Conservation (phyloP, 2,329 filamentous ascomycete species). For the Curvularia sp. region DNA sequence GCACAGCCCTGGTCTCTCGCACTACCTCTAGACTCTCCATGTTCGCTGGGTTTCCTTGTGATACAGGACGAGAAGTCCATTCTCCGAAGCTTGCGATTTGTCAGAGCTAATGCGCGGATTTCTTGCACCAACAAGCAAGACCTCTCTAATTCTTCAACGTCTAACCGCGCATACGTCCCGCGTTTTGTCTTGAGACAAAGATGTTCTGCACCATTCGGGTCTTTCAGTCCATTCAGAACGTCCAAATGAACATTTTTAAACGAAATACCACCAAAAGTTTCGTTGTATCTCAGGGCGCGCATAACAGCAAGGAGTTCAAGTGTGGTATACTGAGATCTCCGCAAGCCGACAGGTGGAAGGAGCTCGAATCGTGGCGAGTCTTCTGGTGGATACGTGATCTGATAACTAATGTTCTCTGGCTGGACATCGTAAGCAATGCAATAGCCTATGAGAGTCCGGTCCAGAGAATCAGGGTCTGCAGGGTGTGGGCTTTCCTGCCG, state of each 20-base stretch:
- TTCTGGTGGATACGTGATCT: conserved; percentile 56
- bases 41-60: conserved; percentile 59
- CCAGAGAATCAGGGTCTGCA: conserved; percentile 68
- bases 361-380: conserved; percentile 73
- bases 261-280: conserved; percentile 71
- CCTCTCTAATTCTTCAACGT: conserved; percentile 61
- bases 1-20: conserved; percentile 70
- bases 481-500: conserved; percentile 55
- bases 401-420: conserved; percentile 65
- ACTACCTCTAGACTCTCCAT: conserved; percentile 52
- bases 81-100: conserved; percentile 67
- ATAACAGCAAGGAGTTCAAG: conserved; percentile 74
- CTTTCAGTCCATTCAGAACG: conserved; percentile 66
- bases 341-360: conserved; percentile 62
- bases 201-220: conserved; percentile 67
- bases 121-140: conserved; percentile 72
- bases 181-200: conserved; percentile 65
- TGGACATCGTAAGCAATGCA: conserved; percentile 73
- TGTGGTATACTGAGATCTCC: conserved; percentile 62
- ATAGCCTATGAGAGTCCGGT: conserved; percentile 72
- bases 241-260: conserved; percentile 72
- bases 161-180: conserved; percentile 63
- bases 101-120: conserved; percentile 70
- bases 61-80: conserved; percentile 72
- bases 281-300: conserved; percentile 73